A percentile compares a stretch with the other conserved stretches of the same genome.
Conservation (phyloP, 306 rosid species). For the Vigna radiata region DNA sequence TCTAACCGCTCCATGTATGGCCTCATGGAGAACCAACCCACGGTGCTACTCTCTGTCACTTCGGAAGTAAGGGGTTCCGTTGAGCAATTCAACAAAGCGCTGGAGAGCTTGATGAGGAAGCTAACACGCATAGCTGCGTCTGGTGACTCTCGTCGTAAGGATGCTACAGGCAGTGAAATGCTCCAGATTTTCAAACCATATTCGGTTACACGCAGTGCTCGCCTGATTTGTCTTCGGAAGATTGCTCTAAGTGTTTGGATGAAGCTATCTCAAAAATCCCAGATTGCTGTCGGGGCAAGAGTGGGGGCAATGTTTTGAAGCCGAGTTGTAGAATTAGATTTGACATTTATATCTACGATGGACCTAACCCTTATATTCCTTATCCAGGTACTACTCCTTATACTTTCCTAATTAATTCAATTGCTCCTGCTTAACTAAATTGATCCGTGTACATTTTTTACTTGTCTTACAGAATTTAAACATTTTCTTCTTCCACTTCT, state of each 20-base stretch:
- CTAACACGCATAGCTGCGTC: neutral
- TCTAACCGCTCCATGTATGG: conserved; percentile 40
- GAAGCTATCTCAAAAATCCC: neutral
- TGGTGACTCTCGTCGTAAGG: conserved; percentile 35
- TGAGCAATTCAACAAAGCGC: neutral
- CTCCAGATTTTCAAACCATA: neutral
- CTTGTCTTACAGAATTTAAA: too few species aligned
- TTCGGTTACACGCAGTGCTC: conserved; percentile 47
- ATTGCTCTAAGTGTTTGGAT: conserved; percentile 38
- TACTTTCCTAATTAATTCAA: too few species aligned
- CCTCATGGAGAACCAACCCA: conserved; percentile 8
- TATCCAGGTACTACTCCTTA: too few species aligned
- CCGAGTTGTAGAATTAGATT: conserved; percentile 48
- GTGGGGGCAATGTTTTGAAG: conserved; percentile 24
- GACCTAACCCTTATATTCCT: neutral
- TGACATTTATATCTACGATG: neutral
- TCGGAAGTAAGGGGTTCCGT: neutral
- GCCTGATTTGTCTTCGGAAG: conserved; percentile 35
- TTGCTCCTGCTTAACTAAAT: too few species aligned
- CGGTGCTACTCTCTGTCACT: neutral
- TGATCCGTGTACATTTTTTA: too few species aligned
- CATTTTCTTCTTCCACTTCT: too few species aligned
- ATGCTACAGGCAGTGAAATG: neutral
- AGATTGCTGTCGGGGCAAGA: conserved; percentile 15
- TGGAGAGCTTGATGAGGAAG: neutral